Percentiles rank a stretch among this genome's conserved stretches.
Evolutionary conservation across 495 filamentous ascomycete species (phyloP).

Genomic region (Aspergillus baeticus): DNA sequence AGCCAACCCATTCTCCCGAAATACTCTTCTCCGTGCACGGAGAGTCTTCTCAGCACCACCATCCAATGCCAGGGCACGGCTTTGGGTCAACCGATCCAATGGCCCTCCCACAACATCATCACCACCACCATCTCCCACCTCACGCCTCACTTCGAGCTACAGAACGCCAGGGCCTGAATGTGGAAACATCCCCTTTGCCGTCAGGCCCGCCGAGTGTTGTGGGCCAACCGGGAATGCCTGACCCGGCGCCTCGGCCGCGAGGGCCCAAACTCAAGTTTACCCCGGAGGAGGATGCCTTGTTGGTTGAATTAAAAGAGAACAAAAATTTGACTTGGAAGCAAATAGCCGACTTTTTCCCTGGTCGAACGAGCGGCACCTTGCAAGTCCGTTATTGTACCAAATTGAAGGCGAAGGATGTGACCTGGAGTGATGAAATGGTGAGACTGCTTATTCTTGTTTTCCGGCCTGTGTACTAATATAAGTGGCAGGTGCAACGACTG

Average conservation of each 20-base stretch:
- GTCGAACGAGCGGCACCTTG: constrained; percentile 79
- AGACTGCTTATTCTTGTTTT: constrained; percentile 11
- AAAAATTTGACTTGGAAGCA: constrained; percentile 94
- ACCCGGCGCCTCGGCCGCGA: constrained; percentile 69
- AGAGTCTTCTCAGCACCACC: constrained; percentile 29
- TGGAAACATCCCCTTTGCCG: constrained; percentile 26
- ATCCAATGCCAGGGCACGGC: constrained; percentile 27
- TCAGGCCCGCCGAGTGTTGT: constrained; percentile 66
- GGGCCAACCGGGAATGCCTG: constrained; percentile 79
- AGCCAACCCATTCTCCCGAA: constrained; percentile 29
- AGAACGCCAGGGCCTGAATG: constrained; percentile 26
- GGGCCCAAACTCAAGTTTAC: constrained; percentile 90
- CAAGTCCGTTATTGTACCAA: constrained; percentile 95
- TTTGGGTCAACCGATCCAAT: constrained; percentile 27
- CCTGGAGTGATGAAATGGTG: constrained; percentile 91
- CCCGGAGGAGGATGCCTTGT: constrained; percentile 77
- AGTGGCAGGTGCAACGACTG: constrained; percentile 68
- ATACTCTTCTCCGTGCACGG: constrained; percentile 33
- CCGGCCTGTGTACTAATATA: constrained; percentile 4
- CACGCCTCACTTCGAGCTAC: constrained; percentile 47
- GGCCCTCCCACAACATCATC: constrained; percentile 53
- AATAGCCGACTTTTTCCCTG: constrained; percentile 92
- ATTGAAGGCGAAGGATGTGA: constrained; percentile 85
- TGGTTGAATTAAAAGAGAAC: constrained; percentile 88
- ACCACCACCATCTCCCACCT: constrained; percentile 71